Base-by-base conservation (phyloP, 768 basidiomycete species). In the Lentinula sp. region DNA sequence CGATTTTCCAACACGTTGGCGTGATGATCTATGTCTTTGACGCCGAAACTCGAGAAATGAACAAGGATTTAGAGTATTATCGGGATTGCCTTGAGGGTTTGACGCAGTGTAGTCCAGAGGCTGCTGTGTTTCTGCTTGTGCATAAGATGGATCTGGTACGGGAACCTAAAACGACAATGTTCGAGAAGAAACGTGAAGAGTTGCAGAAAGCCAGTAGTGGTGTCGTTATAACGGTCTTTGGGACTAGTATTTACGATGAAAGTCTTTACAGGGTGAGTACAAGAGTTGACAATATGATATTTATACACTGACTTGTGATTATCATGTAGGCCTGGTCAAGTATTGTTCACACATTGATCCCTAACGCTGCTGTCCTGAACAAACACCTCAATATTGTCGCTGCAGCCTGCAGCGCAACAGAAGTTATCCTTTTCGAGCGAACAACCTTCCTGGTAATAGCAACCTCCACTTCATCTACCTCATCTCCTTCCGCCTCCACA, bases 1-100 rank as follows among this genome's bases (percentile, higher is more conserved):
- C 90, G 37, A 96, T 98, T 65, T 99, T 99, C 77, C 87, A 91
- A 67, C 92, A 98, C 69, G 97, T 98, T 60, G 94, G 93, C 32
- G 93, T 98, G 61, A 85, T 98, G 75, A 98, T 99, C 68, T 99
- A 99, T 75, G 97, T 99, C 10, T 98, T 99, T 65, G 97, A 98
- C 71, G 89, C 95, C 59, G 95, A 94, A 66, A 86, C 88, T 45
- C 83, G 86, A 43, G 93, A 95, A 69, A 86, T 87, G 80, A 73
- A 73, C 65, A 91, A 91, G 73, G 97, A 98, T 75, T 77, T 95
- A 33, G 85, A 88, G 69, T 98, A 97, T 74, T 98, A 94, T 72
- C 85, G 87, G 48, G 91, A 95, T 62, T 98, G 95, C 73, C 79
- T 99, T 54, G 86, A 88, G 4, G 91, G 93, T 3, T 76, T 98